Conservation (phyloP, 805 yeast species). For the Cyberlindnera meyerae region DNA sequence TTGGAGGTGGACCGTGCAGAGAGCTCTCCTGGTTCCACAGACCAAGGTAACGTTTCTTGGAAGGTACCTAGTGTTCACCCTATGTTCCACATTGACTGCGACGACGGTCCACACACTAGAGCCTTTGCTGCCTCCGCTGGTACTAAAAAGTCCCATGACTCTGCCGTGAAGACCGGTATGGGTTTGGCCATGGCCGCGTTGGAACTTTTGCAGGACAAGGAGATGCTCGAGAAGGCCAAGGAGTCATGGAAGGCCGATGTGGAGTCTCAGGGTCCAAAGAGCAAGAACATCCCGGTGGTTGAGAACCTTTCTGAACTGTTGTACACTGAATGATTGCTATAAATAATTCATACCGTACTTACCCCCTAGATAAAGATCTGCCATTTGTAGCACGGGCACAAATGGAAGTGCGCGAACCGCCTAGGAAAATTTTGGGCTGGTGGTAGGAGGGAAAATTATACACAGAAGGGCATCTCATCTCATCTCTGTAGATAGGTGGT, state of each 20-base stretch:
- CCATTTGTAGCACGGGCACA: too few relatives aligned
- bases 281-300: too few relatives aligned
- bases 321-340: too few relatives aligned
- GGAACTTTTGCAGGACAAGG: background rate
- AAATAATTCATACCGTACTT: too few relatives aligned
- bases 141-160: conserved; percentile 2
- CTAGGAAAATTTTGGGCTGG: conserved; percentile 6
- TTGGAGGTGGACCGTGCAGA: conserved; percentile 1
- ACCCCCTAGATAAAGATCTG: too few relatives aligned
- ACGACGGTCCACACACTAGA: conserved; percentile 7
- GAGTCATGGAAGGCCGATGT: background rate
- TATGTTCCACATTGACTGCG: conserved; percentile 3
- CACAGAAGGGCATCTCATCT: conserved; percentile 6
- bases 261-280: too few relatives aligned
- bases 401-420: conserved; percentile 1
- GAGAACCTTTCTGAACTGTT: too few relatives aligned
- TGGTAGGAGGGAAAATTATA: conserved; percentile 1
- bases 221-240: background rate
- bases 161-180: conserved; percentile 6
- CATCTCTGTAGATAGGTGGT: background rate
- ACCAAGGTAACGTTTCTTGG: conserved; percentile 12
- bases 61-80: conserved; percentile 5
- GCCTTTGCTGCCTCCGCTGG: conserved; percentile 10
- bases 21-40: conserved; percentile 3
- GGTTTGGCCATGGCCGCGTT: background rate